These are phyloP conservation scores for Penicillium fimorum DNA, from an alignment of 495 filamentous ascomycete species.

Conservation along the genomic window DNA sequence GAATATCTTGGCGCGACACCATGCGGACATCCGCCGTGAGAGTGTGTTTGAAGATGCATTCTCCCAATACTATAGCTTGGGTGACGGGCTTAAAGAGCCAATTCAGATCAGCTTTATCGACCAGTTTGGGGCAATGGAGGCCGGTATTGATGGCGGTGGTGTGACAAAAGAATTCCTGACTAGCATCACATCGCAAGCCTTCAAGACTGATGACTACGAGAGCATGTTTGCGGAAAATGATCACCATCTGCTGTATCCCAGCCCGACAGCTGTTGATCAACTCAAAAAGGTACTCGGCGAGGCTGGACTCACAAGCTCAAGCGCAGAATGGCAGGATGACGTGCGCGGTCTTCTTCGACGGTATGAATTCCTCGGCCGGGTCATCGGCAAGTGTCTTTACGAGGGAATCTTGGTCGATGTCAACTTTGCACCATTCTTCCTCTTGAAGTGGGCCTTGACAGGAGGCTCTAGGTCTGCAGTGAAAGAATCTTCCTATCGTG, in stretches of 20 bases:
- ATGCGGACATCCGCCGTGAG: conserved; percentile 78
- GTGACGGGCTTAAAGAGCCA: conserved; percentile 86
- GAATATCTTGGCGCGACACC: conserved; percentile 65
- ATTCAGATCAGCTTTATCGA: conserved; percentile 98
- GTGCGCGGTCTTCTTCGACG: conserved; percentile 64
- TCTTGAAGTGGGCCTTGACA: conserved; percentile 88
- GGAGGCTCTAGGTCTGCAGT: conserved; percentile 60
- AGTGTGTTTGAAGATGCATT: conserved; percentile 84
- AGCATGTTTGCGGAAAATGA: conserved; percentile 81
- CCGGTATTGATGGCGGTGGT: conserved; percentile 94
- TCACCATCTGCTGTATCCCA: conserved; percentile 87
- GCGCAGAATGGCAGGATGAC: conserved; percentile 53
- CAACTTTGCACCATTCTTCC: conserved; percentile 91
- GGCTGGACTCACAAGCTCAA: conserved; percentile 52
- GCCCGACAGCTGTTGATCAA: conserved; percentile 76
- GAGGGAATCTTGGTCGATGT: conserved; percentile 96
- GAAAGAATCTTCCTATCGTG: conserved; percentile 70
- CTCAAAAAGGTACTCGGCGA: conserved; percentile 56
- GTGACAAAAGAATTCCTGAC: conserved; percentile 98
- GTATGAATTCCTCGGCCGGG: conserved; percentile 89
- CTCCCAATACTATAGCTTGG: conserved; percentile 76
- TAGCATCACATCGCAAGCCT: conserved; percentile 84
- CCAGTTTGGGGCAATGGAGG: conserved; percentile 79
- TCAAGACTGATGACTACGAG: conserved; percentile 54
- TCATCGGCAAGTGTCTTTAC: conserved; percentile 96